Percentiles rank a stretch among this genome's conserved stretches.
Conservation (phyloP, 2,329 filamentous ascomycete species). For the Colletotrichum siamense region DNA sequence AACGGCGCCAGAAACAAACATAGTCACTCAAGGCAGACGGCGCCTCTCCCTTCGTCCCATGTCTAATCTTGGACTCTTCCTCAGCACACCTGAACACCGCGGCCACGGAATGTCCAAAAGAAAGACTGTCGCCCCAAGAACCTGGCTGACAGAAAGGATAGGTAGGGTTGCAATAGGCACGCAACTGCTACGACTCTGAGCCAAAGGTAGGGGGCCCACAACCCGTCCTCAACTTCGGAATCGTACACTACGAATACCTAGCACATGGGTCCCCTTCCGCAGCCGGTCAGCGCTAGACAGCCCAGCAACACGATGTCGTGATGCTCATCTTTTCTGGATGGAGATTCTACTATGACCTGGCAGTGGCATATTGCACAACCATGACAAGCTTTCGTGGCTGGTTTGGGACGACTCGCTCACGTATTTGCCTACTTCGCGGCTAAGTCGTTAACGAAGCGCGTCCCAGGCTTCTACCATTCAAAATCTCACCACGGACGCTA, state of each 20-base stretch:
- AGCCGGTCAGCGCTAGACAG: slow-evolving; percentile 3
- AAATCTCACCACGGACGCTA: background rate
- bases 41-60: background rate
- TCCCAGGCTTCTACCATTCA: background rate
- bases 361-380: background rate
- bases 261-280: background rate
- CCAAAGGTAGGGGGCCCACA: background rate
- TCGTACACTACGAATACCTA: background rate
- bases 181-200: background rate
- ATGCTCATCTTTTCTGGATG: background rate
- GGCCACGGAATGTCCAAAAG: background rate
- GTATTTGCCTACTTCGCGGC: background rate
- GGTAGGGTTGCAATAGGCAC: background rate
- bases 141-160: background rate
- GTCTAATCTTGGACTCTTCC: background rate
- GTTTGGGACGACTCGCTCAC: background rate
- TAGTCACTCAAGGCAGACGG: background rate
- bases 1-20: background rate
- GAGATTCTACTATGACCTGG: background rate
- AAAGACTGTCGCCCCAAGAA: background rate
- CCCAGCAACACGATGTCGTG: background rate
- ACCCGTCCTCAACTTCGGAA: background rate
- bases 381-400: slow-evolving; percentile 18
- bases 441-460: background rate
- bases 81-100: background rate